These are phyloP conservation scores for Beta lomatogona DNA, from an alignment of 179 eudicot species.

Conservation along the genomic window DNA sequence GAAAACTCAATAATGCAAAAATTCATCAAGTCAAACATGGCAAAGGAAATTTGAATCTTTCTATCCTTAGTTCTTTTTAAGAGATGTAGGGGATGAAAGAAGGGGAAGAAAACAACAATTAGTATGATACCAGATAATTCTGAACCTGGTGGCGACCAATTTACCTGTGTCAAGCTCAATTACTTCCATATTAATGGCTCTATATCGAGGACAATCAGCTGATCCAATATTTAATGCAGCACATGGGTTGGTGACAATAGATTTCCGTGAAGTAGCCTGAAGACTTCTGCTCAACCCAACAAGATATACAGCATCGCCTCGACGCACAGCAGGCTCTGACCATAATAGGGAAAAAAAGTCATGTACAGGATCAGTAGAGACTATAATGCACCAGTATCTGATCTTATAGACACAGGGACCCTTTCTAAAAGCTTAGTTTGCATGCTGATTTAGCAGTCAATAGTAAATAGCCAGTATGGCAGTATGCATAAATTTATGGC, in stretches of 20 bases:
- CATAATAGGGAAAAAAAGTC: not conserved
- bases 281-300: slow-evolving; percentile 96
- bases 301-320: slow-evolving; percentile 90
- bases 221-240: slow-evolving; percentile 84
- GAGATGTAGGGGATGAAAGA: not conserved
- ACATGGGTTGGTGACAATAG: slow-evolving; percentile 89
- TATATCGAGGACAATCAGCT: slow-evolving; percentile 91
- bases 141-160: slow-evolving; percentile 8
- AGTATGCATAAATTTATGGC: not conserved
- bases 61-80: not conserved
- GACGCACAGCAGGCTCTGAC: slow-evolving; percentile 79
- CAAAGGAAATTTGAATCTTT: not conserved
- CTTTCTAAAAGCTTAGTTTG: not conserved
- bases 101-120: not conserved
- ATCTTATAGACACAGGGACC: not conserved
- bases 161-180: slow-evolving; percentile 96
- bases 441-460: not conserved
- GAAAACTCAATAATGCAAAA: not conserved
- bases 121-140: not conserved
- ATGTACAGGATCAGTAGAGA: not conserved
- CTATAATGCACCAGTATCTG: not conserved
- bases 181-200: slow-evolving; percentile 97
- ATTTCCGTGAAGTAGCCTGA: slow-evolving; percentile 93
- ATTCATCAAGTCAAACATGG: not conserved
- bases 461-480: slow-evolving; percentile 3